A percentile compares a stretch with the other conserved stretches of the same genome.
Conservation (phyloP, 768 basidiomycete genomes). For the Rhodotorula graminis region DNA sequence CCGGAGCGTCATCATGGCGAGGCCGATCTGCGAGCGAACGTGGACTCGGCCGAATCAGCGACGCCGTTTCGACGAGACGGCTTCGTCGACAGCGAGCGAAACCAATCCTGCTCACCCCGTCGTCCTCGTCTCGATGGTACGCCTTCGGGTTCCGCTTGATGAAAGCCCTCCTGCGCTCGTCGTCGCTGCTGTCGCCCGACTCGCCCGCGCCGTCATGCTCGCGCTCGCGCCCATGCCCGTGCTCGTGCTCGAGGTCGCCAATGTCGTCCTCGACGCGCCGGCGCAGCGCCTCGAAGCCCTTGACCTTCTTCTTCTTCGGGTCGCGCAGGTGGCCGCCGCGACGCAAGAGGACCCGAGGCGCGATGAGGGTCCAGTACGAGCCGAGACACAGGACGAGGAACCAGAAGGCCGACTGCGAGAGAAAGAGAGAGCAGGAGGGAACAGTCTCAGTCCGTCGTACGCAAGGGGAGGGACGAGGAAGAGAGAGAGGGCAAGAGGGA, state of each 20-base stretch:
- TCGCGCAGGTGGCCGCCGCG: constrained; percentile 28
- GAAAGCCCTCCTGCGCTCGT: background rate
- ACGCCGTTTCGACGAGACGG: too few relatives aligned
- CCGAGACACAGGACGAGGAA: constrained; percentile 24
- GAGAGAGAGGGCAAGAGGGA: background rate
- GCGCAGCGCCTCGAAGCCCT: background rate
- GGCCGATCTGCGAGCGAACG: background rate
- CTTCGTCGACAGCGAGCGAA: too few relatives aligned
- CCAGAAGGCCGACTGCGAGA: constrained; percentile 17
- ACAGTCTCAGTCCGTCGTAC: background rate
- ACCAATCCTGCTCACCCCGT: background rate
- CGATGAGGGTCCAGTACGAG: constrained; percentile 32
- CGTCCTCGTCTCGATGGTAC: background rate
- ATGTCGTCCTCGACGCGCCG: background rate
- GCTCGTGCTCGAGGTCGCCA: background rate
- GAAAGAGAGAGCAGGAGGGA: too few relatives aligned
- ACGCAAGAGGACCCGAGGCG: constrained; percentile 15
- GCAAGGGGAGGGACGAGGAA: background rate
- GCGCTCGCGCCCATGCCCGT: too few relatives aligned
- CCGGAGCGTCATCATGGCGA: constrained; percentile 9
- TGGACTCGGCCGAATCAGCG: too few relatives aligned
- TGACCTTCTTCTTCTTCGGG: constrained; percentile 19
- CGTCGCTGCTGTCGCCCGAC: background rate
- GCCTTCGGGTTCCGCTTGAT: background rate
- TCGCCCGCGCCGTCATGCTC: too few relatives aligned